Evolutionary conservation across 805 yeast species (phyloP).

Genomic region (Spathaspora girioi): DNA sequence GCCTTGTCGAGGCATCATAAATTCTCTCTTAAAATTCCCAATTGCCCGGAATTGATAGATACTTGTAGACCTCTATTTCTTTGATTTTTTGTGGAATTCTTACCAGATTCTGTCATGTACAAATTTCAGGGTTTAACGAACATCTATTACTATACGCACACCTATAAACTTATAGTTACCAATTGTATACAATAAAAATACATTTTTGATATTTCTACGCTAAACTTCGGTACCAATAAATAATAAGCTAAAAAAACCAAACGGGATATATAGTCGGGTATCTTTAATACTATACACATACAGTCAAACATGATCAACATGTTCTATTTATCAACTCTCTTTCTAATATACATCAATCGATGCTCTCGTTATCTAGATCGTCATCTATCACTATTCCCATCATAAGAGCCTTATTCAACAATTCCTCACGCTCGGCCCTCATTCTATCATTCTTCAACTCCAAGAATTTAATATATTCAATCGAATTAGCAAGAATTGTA

Average conservation of each 20-base stretch:
- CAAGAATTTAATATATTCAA: constrained; percentile 73
- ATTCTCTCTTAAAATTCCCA: no score
- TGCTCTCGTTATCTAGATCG: constrained; percentile 1
- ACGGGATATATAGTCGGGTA: not conserved
- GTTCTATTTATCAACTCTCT: not conserved
- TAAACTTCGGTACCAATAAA: not conserved
- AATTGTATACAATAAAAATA: not conserved
- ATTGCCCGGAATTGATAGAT: no score
- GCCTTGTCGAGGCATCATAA: not conserved
- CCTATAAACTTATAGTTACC: not conserved
- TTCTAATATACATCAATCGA: not conserved
- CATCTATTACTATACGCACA: not conserved
- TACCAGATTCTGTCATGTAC: no score
- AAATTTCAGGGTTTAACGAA: no score
- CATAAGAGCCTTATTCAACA: constrained; percentile 35
- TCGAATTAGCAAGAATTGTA: constrained; percentile 70
- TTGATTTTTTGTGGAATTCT: no score
- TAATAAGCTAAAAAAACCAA: not conserved
- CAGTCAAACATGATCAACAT: not conserved
- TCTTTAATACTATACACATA: not conserved
- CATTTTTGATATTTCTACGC: not conserved
- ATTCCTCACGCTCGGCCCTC: constrained; percentile 48
- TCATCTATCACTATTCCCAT: constrained; percentile 23
- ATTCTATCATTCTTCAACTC: constrained; percentile 56
- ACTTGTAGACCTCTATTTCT: no score